Conservation (phyloP, 1,284 basidiomycete species). For the Cryptococcus sp. region DNA sequence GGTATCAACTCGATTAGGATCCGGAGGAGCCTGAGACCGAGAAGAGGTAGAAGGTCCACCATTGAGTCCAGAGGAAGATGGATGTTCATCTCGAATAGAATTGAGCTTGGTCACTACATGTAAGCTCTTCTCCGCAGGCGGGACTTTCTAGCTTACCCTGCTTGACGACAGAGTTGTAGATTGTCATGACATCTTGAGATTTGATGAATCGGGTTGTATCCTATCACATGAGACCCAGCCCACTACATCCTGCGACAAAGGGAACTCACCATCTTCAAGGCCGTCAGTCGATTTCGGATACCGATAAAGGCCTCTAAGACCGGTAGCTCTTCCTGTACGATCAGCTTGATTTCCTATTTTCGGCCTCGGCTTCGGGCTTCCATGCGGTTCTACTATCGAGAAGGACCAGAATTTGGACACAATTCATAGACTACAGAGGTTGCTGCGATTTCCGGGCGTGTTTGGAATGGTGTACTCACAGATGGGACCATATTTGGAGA, state of each 20-base stretch:
- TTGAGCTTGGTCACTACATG: conserved; percentile 83
- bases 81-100: conserved; percentile 67
- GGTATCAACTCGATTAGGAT: conserved; percentile 80
- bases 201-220: conserved; percentile 82
- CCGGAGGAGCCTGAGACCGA: conserved; percentile 52
- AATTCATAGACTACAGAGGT: too few relatives aligned
- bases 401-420: neutral
- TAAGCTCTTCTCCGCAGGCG: conserved; percentile 4
- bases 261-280: conserved; percentile 54
- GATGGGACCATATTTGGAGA: conserved; percentile 47
- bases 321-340: conserved; percentile 61
- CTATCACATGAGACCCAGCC: conserved; percentile 37
- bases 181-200: conserved; percentile 83
- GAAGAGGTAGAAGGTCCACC: conserved; percentile 17
- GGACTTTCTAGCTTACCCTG: conserved; percentile 59
- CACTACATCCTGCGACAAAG: neutral
- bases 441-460: too few relatives aligned
- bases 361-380: neutral
- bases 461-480: too few relatives aligned
- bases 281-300: conserved; percentile 73
- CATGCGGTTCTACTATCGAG: neutral
- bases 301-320: conserved; percentile 94
- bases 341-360: neutral
- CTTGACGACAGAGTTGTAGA: conserved; percentile 91
- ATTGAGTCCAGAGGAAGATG: conserved; percentile 16